Percentiles rank a stretch among this genome's conserved stretches.
These are phyloP conservation scores for Cymodocea nodosa DNA, from an alignment of 116 monocot species.

Conservation along the genomic window DNA sequence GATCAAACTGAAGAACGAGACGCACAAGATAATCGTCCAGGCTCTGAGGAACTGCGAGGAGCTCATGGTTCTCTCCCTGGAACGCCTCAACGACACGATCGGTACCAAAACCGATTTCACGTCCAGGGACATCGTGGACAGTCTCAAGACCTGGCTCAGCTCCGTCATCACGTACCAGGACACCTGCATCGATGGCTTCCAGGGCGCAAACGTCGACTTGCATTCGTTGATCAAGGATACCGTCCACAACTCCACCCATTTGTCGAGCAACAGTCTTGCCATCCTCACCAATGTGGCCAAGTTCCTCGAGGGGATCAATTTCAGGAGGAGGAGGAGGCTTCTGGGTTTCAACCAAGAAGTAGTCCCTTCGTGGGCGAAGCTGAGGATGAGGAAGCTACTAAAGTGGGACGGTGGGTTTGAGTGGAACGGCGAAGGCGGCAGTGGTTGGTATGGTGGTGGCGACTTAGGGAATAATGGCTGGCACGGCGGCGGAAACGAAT, in stretches of 20 bases:
- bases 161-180: slow-evolving; percentile 26
- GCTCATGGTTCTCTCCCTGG: slow-evolving; percentile 22
- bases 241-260: slow-evolving; percentile 27
- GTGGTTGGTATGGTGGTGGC: not conserved
- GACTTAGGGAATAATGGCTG: too few relatives aligned
- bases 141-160: slow-evolving; percentile 45
- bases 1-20: not conserved
- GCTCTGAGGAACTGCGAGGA: slow-evolving; percentile 21
- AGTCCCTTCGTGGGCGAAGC: not conserved
- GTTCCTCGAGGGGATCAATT: slow-evolving; percentile 16
- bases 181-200: slow-evolving; percentile 37
- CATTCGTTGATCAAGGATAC: slow-evolving; percentile 1
- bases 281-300: slow-evolving; percentile 17
- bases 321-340: slow-evolving; percentile 9
- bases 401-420: not conserved
- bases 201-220: slow-evolving; percentile 5
- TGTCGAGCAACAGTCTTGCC: slow-evolving; percentile 46
- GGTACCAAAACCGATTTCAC: slow-evolving; percentile 8
- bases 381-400: slow-evolving; percentile 6
- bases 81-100: slow-evolving; percentile 22
- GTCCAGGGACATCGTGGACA: slow-evolving; percentile 12
- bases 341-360: not conserved
- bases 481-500: not conserved
- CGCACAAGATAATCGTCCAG: not conserved
- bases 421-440: not conserved